These are phyloP conservation scores for Trametes sp. DNA, from an alignment of 1,284 basidiomycete species.

Conservation along the genomic window DNA sequence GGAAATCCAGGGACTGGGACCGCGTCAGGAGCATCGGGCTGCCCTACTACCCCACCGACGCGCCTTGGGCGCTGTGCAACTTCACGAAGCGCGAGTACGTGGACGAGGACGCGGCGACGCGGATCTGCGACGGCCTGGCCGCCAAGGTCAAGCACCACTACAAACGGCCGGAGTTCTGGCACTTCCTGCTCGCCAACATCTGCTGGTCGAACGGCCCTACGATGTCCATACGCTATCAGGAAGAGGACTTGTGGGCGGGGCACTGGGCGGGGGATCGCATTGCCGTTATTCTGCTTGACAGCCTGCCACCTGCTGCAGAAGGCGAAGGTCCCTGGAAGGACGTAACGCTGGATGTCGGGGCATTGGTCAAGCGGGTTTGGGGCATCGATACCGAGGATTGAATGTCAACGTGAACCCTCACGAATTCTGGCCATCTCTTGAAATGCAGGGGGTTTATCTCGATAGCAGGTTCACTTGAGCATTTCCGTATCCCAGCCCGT, in stretches of 20 bases:
- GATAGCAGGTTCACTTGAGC: no score
- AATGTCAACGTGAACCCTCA: no score
- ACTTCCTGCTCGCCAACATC: not conserved
- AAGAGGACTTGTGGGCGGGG: not conserved
- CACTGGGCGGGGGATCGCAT: constrained; percentile 14
- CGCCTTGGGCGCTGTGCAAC: not conserved
- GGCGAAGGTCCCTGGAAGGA: not conserved
- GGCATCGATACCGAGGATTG: no score
- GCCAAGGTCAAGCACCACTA: not conserved
- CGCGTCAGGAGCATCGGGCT: not conserved
- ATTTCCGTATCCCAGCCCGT: no score
- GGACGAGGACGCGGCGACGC: not conserved
- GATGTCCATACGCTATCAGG: not conserved
- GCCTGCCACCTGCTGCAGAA: not conserved
- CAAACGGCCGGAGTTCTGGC: not conserved
- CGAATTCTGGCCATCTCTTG: no score
- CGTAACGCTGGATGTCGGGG: not conserved
- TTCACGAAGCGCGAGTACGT: constrained; percentile 3
- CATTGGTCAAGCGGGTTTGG: not conserved
- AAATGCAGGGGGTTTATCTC: no score
- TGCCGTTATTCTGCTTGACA: not conserved
- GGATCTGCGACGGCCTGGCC: not conserved
- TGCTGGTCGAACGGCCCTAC: not conserved
- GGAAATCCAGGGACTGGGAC: not conserved
- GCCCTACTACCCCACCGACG: not conserved